Evolutionary conservation across 352 stramenopile genomes (phyloP).

Genomic region (Halophytophthora polymorphica): DNA sequence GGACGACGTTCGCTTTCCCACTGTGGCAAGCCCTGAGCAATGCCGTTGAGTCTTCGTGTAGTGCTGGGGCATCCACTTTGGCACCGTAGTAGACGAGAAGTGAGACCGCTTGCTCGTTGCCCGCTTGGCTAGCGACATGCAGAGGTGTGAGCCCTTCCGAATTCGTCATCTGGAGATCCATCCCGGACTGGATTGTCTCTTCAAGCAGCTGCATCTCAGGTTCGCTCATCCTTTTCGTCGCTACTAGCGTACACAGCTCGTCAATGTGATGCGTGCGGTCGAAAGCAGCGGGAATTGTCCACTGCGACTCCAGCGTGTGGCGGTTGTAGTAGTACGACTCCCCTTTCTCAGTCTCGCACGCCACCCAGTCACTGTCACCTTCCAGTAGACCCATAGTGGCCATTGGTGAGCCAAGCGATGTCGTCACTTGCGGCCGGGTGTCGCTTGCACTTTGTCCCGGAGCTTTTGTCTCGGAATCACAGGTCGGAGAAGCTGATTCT

Average conservation of each 20-base stretch:
- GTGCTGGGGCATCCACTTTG: conserved; percentile 21
- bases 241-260: conserved; percentile 29
- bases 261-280: conserved; percentile 9
- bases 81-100: conserved; percentile 55
- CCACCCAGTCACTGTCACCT: conserved; percentile 33
- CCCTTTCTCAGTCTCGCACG: conserved; percentile 44
- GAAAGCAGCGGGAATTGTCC: conserved; percentile 31
- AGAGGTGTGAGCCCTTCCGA: conserved; percentile 37
- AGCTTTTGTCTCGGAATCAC: background rate
- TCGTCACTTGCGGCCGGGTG: background rate
- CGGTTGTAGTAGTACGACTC: conserved; percentile 75
- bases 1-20: conserved; percentile 37
- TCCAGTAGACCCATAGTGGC: background rate
- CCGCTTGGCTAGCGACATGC: conserved; percentile 48
- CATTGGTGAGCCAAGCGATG: conserved; percentile 1
- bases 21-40: conserved; percentile 47
- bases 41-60: conserved; percentile 25
- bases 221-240: conserved; percentile 17
- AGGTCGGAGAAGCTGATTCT: no score
- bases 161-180: conserved; percentile 37
- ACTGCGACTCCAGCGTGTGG: conserved; percentile 53
- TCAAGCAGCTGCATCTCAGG: conserved; percentile 25
- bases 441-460: background rate
- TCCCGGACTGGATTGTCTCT: conserved; percentile 28
- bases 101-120: conserved; percentile 32